Base-by-base conservation (phyloP, 345 rosid genomes). In the Gossypium stocksii region DNA sequence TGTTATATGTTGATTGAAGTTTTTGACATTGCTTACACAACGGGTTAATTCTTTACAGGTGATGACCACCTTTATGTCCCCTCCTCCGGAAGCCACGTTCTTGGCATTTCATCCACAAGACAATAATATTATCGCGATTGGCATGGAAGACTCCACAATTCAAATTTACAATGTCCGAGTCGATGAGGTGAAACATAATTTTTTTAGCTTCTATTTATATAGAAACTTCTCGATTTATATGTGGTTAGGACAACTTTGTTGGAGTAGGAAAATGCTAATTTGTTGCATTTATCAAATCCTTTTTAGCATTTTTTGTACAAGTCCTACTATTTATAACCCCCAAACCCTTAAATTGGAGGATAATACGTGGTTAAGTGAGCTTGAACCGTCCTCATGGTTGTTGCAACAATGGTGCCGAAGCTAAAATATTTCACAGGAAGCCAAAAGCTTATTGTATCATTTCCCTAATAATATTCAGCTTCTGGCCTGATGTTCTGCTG, bases 111-210 rank as follows among this genome's bases (percentile, higher is more conserved):
- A 75, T 44, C 87, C 87, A 54, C 76, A 29, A 73, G 85, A 84
- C 63, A 84, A 84, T 78, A 84, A 84, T 75, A 69, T 82, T 43
- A 46, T 84, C 65, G 83, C 83, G n/a, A 52, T 84, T 52, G 85
- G 85, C 60, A 81, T 77, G 81, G 85, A 77, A 27, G 77, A 84
- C 51, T 82, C 82, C 22, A 75, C 79, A 4, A 81, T 84, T 61
- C 56, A 70, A 14, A 81, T 81, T 71, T 82, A 85, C 58, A 74
- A 78, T 65, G 77, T 75, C 66, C 77, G 76, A 22, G n/a, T 66
- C 4, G 77, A 74, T 65, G 73, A 82, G 85, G 85, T 82, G 76
- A 29, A 14, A 65, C 69, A 58, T 58, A 43, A 4, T 70, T 57
- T 34, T 34, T 67, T 22, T 22, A 15, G n/a, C 48, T 59, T 27